phyloP scores from a whole-genome alignment of 2,329 filamentous ascomycete species.

The Pseudogymnoascus sp. region DNA sequence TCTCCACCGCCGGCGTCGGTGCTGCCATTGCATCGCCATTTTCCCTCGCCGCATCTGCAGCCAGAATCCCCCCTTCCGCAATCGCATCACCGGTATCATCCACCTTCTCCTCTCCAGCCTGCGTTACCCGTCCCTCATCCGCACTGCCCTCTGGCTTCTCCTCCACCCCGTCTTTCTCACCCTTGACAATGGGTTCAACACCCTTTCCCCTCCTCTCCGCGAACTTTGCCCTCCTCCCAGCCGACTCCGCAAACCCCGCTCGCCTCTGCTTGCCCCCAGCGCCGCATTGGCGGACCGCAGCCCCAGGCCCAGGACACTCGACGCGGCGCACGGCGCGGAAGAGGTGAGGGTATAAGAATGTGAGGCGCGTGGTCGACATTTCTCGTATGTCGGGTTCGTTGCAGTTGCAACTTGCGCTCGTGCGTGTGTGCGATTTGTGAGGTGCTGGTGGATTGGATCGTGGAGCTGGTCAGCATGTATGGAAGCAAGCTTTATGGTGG shows the following conservation, averaged over 20 bases:
- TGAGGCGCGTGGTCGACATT: slow-evolving; percentile 56
- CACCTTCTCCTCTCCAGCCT: slow-evolving; percentile 23
- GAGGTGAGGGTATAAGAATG: slow-evolving; percentile 61
- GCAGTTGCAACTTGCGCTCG: neutral
- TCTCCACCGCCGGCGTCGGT: slow-evolving; percentile 2
- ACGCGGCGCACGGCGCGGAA: slow-evolving; percentile 44
- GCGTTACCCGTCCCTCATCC: neutral
- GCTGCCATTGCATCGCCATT: neutral
- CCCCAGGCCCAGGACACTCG: slow-evolving; percentile 33
- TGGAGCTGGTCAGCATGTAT: neutral
- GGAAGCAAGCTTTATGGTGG: neutral
- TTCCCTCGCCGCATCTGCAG: slow-evolving; percentile 9
- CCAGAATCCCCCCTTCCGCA: slow-evolving; percentile 8
- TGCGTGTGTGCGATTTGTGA: neutral
- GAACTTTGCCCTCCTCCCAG: slow-evolving; percentile 35
- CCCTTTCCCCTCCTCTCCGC: slow-evolving; percentile 52
- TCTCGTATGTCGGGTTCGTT: neutral
- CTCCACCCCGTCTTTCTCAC: slow-evolving; percentile 22
- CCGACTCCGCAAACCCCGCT: slow-evolving; percentile 32
- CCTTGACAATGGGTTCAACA: slow-evolving; percentile 41
- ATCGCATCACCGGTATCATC: slow-evolving; percentile 14
- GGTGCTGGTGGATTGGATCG: slow-evolving; percentile 1
- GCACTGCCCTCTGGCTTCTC: slow-evolving; percentile 9
- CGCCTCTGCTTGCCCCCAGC: slow-evolving; percentile 19
- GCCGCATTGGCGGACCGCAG: slow-evolving; percentile 26